A percentile compares a stretch with the other conserved stretches of the same genome.
Evolutionary conservation across 1,284 basidiomycete genomes (phyloP).

Genomic region (Cystobasidium sp.): DNA sequence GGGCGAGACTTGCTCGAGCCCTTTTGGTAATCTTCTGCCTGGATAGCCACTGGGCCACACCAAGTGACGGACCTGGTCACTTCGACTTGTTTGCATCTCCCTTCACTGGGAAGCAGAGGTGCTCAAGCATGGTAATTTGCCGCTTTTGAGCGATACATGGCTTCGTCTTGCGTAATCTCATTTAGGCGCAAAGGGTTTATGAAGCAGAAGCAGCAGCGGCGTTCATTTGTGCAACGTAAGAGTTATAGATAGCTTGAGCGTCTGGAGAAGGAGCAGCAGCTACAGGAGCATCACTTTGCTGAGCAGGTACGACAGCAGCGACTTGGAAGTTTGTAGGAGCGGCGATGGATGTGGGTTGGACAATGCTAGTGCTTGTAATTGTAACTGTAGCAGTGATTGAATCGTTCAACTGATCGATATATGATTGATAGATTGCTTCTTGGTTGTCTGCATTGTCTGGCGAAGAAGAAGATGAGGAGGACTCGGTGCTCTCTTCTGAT

Average conservation of each 20-base stretch:
- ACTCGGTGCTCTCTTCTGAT: background rate
- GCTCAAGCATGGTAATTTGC: background rate
- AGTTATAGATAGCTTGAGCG: slow-evolving; percentile 39
- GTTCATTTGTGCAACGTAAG: slow-evolving; percentile 41
- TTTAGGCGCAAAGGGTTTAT: background rate
- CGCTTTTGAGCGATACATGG: no score
- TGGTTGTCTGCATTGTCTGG: background rate
- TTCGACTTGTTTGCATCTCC: background rate
- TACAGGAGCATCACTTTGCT: background rate
- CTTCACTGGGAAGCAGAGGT: slow-evolving; percentile 1
- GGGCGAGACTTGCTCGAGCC: slow-evolving; percentile 14
- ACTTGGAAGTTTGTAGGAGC: slow-evolving; percentile 23
- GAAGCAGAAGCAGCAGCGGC: slow-evolving; percentile 16
- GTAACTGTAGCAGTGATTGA: slow-evolving; percentile 8
- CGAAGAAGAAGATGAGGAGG: background rate
- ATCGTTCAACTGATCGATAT: slow-evolving; percentile 18
- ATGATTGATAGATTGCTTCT: slow-evolving; percentile 24
- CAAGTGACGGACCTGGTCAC: background rate
- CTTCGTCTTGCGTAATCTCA: no score
- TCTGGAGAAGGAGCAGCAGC: slow-evolving; percentile 3
- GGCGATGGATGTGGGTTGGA: background rate
- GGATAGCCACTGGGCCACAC: background rate
- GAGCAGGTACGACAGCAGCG: slow-evolving; percentile 19
- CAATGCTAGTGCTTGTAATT: background rate
- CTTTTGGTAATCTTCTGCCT: background rate